Evolutionary conservation across 257 asterid genomes (phyloP).

Genomic region (Fraxinus cuspidata): DNA sequence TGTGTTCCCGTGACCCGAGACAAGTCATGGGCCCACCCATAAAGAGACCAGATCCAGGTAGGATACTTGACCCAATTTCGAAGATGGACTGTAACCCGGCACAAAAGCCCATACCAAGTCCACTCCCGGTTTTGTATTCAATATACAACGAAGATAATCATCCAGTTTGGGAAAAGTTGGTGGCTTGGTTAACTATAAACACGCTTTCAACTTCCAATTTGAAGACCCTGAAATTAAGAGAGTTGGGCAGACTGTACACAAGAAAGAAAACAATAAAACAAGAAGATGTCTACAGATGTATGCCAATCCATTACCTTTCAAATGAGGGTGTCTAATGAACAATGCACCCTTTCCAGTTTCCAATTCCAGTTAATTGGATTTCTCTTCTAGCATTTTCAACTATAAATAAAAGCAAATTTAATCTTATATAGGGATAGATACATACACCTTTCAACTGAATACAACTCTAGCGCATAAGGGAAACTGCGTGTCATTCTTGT

Average conservation of each 20-base stretch:
- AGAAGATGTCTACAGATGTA: background rate
- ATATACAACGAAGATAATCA: background rate
- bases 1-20: no score
- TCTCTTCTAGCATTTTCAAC: conserved; percentile 52
- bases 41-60: no score
- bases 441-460: conserved; percentile 60
- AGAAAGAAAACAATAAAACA: background rate
- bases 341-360: conserved; percentile 53
- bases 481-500: conserved; percentile 56
- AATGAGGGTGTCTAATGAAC: conserved; percentile 74
- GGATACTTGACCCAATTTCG: no score
- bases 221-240: no score
- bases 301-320: conserved; percentile 50
- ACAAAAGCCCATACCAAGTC: no score
- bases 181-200: no score
- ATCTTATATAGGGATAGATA: no score
- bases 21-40: no score
- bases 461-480: conserved; percentile 82
- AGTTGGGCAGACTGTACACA: conserved; percentile 79
- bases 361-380: conserved; percentile 53
- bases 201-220: no score
- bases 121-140: no score
- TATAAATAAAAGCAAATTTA: conserved; percentile 22
- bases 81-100: no score
- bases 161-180: conserved; percentile 14